Percentiles rank a stretch among this genome's conserved stretches.
phyloP scores from a whole-genome alignment of 2,329 filamentous ascomycete species.

The Fusarium pilosicola region DNA sequence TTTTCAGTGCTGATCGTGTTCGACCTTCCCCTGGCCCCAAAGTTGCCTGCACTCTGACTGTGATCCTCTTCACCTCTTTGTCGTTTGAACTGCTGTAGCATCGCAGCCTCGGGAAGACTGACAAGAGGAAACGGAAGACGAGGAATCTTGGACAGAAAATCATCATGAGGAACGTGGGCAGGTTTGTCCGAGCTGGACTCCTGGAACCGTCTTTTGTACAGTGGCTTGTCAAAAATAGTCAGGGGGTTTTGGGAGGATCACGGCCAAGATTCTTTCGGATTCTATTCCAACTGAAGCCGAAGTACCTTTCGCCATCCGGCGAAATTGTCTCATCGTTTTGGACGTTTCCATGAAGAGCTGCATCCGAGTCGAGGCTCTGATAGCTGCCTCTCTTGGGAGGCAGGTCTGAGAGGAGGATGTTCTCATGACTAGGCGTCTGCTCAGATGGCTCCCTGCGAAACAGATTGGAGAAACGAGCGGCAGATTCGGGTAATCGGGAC shows the following conservation, averaged over 20 bases:
- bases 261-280: slow-evolving; percentile 39
- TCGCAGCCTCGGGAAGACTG: slow-evolving; percentile 51
- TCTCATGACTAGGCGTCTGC: slow-evolving; percentile 8
- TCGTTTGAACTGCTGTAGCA: slow-evolving; percentile 47
- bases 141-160: slow-evolving; percentile 39
- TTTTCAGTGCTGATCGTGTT: slow-evolving; percentile 47
- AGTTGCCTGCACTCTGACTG: slow-evolving; percentile 44
- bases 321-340: background rate
- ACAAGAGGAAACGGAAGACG: slow-evolving; percentile 51
- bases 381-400: slow-evolving; percentile 44
- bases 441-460: slow-evolving; percentile 36
- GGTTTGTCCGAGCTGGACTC: slow-evolving; percentile 14
- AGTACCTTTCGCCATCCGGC: slow-evolving; percentile 5
- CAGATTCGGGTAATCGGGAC: slow-evolving; percentile 37
- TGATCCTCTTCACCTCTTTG: slow-evolving; percentile 52
- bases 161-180: slow-evolving; percentile 36
- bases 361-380: slow-evolving; percentile 46
- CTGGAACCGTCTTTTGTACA: slow-evolving; percentile 31
- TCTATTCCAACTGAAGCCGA: slow-evolving; percentile 44
- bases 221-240: slow-evolving; percentile 40
- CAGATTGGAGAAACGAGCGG: slow-evolving; percentile 42
- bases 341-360: background rate
- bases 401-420: slow-evolving; percentile 36
- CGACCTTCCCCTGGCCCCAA: slow-evolving; percentile 41
- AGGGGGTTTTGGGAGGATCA: slow-evolving; percentile 35